Base-by-base conservation (phyloP, 2,329 filamentous ascomycete genomes). In the Fusarium compactum region DNA sequence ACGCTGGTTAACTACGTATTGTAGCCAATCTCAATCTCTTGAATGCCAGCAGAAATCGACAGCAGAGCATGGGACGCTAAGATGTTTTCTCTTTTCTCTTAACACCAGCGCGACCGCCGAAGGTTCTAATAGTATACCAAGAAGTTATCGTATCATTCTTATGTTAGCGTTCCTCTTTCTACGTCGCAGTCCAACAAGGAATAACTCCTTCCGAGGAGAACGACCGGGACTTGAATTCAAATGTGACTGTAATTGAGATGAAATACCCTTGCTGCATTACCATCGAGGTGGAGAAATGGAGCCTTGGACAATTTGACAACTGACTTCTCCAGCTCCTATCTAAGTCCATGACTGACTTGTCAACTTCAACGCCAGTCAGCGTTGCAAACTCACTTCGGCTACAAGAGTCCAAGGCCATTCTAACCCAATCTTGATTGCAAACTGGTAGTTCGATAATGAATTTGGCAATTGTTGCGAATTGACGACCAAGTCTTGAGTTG, bases 391-490 rank as follows among this genome's bases (percentile, higher is more conserved):
- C 18, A 38, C 34, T 38, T 38, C 34, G 34, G 3, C 34, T 38
- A 38, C 34, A n/a, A 38, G 34, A n/a, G 7, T 10, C 10, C 18
- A 38, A 38, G 34, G 6, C 11, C 18, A 4, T 3, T 38, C 34
- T 38, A n/a, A 38, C 34, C 7, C 0, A 12, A 1, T 7, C 10
- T n/a, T n/a, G 34, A 38, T 2, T n/a, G n/a, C 34, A n/a, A 12
- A 12, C 18, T 38, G 10, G 6, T 12, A n/a, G n/a, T 7, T 10
- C 18, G 34, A 4, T 4, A 38, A 12, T 24, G 16, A 51, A 11
- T 25, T 22, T 16, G 50, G 50, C 6, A 41, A 43, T 5, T 15
- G 24, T 53, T 53, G 50, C 50, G 50, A 53, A 43, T 18, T n/a
- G 16, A 27, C 24, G 24, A 9, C n/a, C 3, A 10, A 14, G 27